Percentiles rank a stretch among this genome's conserved stretches.
Evolutionary conservation across 1,139 yeast species (phyloP).

Genomic region (Diutina sp.): DNA sequence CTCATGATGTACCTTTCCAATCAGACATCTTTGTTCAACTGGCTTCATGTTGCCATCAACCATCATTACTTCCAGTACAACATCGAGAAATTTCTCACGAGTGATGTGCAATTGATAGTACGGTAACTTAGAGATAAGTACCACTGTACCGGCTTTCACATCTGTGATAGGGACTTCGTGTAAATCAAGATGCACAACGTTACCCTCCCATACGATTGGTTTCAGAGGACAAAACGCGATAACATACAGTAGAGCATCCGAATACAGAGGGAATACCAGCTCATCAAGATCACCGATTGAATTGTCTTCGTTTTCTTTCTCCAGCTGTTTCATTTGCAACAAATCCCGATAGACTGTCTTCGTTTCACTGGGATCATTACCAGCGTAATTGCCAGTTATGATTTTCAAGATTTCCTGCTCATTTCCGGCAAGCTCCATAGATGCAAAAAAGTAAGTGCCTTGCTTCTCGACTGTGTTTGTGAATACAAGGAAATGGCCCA

Average conservation of each 20-base stretch:
- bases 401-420: conserved; percentile 30
- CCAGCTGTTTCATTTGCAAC: conserved; percentile 8
- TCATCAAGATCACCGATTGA: neutral
- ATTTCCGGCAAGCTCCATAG: conserved; percentile 38
- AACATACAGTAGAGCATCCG: conserved; percentile 44
- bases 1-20: conserved; percentile 65
- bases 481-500: conserved; percentile 70
- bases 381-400: conserved; percentile 31
- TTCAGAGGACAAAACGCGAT: conserved; percentile 69
- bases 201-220: conserved; percentile 89
- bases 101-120: conserved; percentile 23
- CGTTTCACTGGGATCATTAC: conserved; percentile 21
- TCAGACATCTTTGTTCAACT: conserved; percentile 55
- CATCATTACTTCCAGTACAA: neutral
- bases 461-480: conserved; percentile 63
- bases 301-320: conserved; percentile 5
- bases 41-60: conserved; percentile 32
- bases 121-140: conserved; percentile 45
- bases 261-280: neutral
- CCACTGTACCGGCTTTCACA: conserved; percentile 55
- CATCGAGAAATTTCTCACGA: conserved; percentile 31
- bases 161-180: conserved; percentile 31
- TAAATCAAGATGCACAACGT: conserved; percentile 46
- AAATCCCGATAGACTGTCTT: conserved; percentile 19
- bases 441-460: conserved; percentile 67